Evolutionary conservation across 1,284 basidiomycete genomes (phyloP).

Genomic region (Apiotrichum gracile): DNA sequence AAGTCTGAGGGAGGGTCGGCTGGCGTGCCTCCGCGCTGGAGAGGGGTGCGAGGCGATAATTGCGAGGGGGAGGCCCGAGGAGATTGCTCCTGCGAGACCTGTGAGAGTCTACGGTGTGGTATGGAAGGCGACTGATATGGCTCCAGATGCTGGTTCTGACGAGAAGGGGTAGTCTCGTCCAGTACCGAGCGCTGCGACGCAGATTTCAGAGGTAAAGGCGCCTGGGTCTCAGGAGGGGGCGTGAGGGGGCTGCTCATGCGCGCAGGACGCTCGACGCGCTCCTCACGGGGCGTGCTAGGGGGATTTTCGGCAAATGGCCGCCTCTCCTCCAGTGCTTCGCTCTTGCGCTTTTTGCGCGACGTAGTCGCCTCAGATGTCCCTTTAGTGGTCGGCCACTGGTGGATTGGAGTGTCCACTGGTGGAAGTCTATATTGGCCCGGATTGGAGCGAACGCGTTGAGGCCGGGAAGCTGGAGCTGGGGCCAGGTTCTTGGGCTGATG

Average conservation of each 20-base stretch:
- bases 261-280: too few relatives aligned
- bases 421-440: conserved; percentile 20
- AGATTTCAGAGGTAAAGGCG: not conserved
- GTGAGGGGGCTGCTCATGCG: not conserved
- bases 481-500: not conserved
- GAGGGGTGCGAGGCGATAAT: not conserved
- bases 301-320: not conserved
- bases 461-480: not conserved
- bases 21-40: not conserved
- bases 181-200: too few relatives aligned
- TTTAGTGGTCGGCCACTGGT: conserved; percentile 16
- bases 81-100: not conserved
- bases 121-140: not conserved
- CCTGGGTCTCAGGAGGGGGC: not conserved
- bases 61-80: not conserved
- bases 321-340: not conserved
- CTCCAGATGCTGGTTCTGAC: too few relatives aligned
- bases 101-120: not conserved
- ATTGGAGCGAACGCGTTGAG: not conserved
- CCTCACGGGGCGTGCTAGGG: too few relatives aligned
- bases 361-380: not conserved
- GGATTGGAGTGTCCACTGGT: conserved; percentile 13
- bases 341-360: not conserved
- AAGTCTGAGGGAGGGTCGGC: too few relatives aligned
- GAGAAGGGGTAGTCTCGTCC: too few relatives aligned